Evolutionary conservation across 2,329 filamentous ascomycete species (phyloP), one percentile per base, ranked within the genome.

Genomic region (Endothia cerciana): DNA sequence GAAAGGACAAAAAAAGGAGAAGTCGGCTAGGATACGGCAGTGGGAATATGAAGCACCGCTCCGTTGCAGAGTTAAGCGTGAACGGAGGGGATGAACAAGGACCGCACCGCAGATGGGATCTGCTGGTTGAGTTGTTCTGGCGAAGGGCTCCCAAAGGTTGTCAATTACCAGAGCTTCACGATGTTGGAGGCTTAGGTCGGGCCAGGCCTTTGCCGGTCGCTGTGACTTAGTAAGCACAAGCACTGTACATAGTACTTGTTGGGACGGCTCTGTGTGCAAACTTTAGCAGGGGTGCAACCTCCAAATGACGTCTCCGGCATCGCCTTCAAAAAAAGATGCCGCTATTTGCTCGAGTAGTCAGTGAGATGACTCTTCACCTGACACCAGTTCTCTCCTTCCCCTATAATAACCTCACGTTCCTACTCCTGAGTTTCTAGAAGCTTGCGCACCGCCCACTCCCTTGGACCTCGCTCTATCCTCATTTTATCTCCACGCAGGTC

Each of bases 221-320:
- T 49, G 3, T 30, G 38, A 45, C 51, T 55, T 36, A 55, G 51
- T 55, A 55, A 55, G 51, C 51, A 51, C 5, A 6, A 25, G 13
- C 47, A 17, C 11, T 28, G 22, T 51, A 25, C 13, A 41, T 17
- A 22, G 36, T 40, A 40, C 19, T 40, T 17, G 11, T 25, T n/a
- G n/a, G n/a, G n/a, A n/a, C n/a, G n/a, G n/a, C n/a, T n/a, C n/a
- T n/a, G n/a, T n/a, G n/a, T n/a, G n/a, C n/a, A n/a, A n/a, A n/a
- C n/a, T n/a, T n/a, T 40, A 13, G 33, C 33, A 38, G 10, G 55
- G 7, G 17, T 38, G 6, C 19, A 3, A 57, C 30, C 33, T 36
- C 30, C 10, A 41, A 58, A 58, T 58, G 55, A 28, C 55, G 36
- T 41, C 55, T 58, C 55, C 55, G 55, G 55, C 55, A 58, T 58